phyloP scores from a whole-genome alignment of 2,329 filamentous ascomycete genomes.

The Onygenales sp. region DNA sequence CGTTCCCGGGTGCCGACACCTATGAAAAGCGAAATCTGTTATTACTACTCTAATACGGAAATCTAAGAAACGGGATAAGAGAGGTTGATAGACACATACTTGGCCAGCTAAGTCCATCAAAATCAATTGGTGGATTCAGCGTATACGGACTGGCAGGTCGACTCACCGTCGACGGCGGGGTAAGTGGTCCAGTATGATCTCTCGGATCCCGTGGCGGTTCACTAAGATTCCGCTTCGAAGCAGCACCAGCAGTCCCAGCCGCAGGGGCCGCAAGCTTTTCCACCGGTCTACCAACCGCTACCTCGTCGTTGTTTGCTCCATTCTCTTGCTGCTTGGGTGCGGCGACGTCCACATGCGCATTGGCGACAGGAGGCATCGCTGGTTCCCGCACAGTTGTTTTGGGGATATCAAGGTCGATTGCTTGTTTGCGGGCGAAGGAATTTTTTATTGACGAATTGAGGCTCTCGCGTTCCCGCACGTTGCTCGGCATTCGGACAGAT shows the following conservation, averaged over 20 bases:
- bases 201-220: constrained; percentile 45
- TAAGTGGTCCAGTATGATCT: constrained; percentile 42
- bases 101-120: constrained; percentile 44
- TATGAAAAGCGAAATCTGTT: constrained; percentile 9
- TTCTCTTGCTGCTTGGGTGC: constrained; percentile 1
- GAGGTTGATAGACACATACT: constrained; percentile 29
- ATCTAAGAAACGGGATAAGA: not conserved
- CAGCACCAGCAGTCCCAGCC: not conserved
- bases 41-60: constrained; percentile 1
- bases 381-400: not conserved
- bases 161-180: constrained; percentile 43
- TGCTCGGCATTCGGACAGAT: constrained; percentile 40
- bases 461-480: constrained; percentile 47
- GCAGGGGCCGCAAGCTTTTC: not conserved
- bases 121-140: constrained; percentile 40
- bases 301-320: constrained; percentile 2
- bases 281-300: not conserved
- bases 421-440: constrained; percentile 43
- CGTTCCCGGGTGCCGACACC: constrained; percentile 41
- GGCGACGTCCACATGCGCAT: not conserved
- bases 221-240: constrained; percentile 25
- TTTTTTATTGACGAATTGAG: constrained; percentile 50
- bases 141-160: constrained; percentile 43
- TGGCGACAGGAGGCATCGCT: not conserved
- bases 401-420: constrained; percentile 29